Evolutionary conservation across 805 yeast genomes (phyloP), one percentile per base, ranked within the genome.

Genomic region (Kregervanrija pseudodelftensis): DNA sequence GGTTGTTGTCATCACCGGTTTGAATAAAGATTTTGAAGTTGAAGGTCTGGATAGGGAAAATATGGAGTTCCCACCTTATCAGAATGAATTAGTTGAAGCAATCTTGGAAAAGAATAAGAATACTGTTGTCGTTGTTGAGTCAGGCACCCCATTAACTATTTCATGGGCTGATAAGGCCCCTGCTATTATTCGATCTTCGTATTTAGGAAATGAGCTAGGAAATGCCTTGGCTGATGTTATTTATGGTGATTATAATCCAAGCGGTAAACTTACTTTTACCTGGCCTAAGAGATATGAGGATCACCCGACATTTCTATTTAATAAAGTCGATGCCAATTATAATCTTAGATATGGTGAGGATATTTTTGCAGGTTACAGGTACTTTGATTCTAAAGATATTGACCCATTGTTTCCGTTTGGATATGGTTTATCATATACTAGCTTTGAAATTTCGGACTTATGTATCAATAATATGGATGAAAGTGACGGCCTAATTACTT

Each of bases 371-470:
- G 76, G 75, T 8, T 70, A 72, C 59, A 57, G 70, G 35, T 70
- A 52, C 55, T 72, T 68, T 51, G 74, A 70, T 39, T 67, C 64
- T 50, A 52, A 58, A 40, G 58, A 64, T 33, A 50, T 56, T 13
- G 58, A 60, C 8, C 68, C 64, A 7, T 59, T 68, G 40, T 72
- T 63, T 54, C 72, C 73, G 12, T 72, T 71, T 48, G 76, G 76
- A 1, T 63, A 50, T 46, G 75, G 76, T 12, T 58, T 70, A 48
- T 68, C 73, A 3, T 72, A 69, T 56, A 66, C 74, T 22, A 42
- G 61, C 0, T 71, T 69, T 48, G 55, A 55, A 31, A 49, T 68
- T 41, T 46, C 53, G 5, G 56, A 61, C 44, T 56, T 68, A 49
- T 42, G 42, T 8, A 61, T 64, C 12, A 56, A 57, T 22, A 71